phyloP scores from a whole-genome alignment of 768 basidiomycete genomes.

The Ramaria sp. region DNA sequence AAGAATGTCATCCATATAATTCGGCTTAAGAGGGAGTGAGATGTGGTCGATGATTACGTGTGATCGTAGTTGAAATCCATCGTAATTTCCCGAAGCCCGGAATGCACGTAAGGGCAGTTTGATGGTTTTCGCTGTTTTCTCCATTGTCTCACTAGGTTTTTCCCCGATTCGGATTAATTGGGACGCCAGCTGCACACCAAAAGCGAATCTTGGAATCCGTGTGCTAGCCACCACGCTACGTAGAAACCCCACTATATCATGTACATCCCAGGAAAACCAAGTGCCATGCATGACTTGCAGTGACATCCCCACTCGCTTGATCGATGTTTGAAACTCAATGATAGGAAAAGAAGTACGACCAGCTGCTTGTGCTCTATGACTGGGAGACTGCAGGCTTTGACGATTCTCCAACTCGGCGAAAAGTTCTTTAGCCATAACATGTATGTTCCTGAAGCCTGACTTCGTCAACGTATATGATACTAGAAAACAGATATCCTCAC shows the following conservation, averaged over 20 bases:
- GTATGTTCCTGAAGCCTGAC: slow-evolving; percentile 25
- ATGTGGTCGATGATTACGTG: slow-evolving; percentile 58
- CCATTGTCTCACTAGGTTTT: slow-evolving; percentile 31
- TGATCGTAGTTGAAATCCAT: slow-evolving; percentile 37
- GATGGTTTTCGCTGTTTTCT: slow-evolving; percentile 23
- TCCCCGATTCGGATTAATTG: slow-evolving; percentile 42
- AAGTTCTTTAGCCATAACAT: slow-evolving; percentile 52
- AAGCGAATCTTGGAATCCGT: slow-evolving; percentile 22
- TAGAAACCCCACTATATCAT: slow-evolving; percentile 36
- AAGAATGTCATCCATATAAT: slow-evolving; percentile 74
- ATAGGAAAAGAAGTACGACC: slow-evolving; percentile 10
- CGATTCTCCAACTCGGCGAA: slow-evolving; percentile 48
- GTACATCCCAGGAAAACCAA: slow-evolving; percentile 69
- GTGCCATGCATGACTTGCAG: slow-evolving; percentile 84
- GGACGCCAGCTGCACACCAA: slow-evolving; percentile 56
- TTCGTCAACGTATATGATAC: neutral
- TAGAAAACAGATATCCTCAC: slow-evolving; percentile 22
- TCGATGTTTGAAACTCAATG: slow-evolving; percentile 41
- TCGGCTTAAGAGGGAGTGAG: slow-evolving; percentile 64
- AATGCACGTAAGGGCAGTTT: slow-evolving; percentile 58
- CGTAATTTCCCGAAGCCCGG: slow-evolving; percentile 47
- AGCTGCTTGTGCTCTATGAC: slow-evolving; percentile 17
- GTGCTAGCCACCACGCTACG: slow-evolving; percentile 25
- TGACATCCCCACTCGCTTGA: slow-evolving; percentile 43
- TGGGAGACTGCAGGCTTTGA: slow-evolving; percentile 25